A percentile compares a stretch with the other conserved stretches of the same genome.
Evolutionary conservation across 179 eudicot species (phyloP).

Genomic region (Heliamphora pulchella): DNA sequence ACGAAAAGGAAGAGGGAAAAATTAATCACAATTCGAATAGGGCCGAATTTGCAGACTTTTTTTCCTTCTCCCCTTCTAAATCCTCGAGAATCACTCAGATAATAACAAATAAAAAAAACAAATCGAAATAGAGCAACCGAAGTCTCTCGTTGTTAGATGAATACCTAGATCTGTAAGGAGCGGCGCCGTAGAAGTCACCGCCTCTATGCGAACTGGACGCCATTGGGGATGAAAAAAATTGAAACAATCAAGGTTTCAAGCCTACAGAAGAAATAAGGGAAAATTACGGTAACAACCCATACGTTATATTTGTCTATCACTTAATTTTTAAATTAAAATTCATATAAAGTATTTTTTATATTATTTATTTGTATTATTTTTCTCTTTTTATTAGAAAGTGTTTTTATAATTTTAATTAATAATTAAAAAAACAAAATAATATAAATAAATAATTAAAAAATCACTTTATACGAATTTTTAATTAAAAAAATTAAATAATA

Average conservation of each 20-base stretch:
- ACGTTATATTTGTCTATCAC: too few species aligned
- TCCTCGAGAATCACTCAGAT: constrained; percentile 18
- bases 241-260: background rate
- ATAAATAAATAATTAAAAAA: too few species aligned
- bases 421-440: too few species aligned
- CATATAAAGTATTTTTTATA: too few species aligned
- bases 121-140: background rate
- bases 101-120: background rate
- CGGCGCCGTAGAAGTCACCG: constrained; percentile 27
- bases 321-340: too few species aligned
- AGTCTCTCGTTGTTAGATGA: background rate
- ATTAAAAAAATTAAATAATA: too few species aligned
- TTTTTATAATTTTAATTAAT: too few species aligned
- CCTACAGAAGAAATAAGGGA: background rate
- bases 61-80: background rate
- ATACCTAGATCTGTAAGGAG: constrained; percentile 48
- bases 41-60: background rate
- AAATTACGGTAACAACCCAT: too few species aligned
- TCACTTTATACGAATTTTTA: too few species aligned
- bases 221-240: constrained; percentile 23
- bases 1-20: background rate
- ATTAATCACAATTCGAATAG: background rate
- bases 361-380: too few species aligned
- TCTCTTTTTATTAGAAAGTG: too few species aligned
- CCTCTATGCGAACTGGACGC: constrained; percentile 28